Evolutionary conservation across 768 basidiomycete genomes (phyloP), one percentile per base, ranked within the genome.

Genomic region (Amyloporia xantha): DNA sequence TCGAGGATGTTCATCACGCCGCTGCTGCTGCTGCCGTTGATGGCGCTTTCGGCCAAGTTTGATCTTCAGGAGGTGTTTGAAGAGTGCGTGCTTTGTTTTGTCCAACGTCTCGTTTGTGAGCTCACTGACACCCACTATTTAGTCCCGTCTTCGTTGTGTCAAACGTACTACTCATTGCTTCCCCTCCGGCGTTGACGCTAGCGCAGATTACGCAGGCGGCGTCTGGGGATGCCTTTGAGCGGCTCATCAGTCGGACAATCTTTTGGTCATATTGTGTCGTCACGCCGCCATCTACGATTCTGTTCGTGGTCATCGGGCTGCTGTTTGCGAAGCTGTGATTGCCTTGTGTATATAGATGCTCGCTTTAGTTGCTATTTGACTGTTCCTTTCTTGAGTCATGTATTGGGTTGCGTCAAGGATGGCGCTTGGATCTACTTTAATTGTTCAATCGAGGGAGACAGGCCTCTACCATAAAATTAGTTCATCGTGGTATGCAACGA

Each of bases 181-280:
- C 90, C 13, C 91, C 91, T 1, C 88, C 91, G 0, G 92, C 91
- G 28, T 62, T 84, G 60, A 84, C 82, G 17, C 71, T 84, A 21
- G 80, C 82, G 2, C 82, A 88, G 73, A 90, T 93, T 58, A 91
- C 91, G 1, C 86, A 91, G 63, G 84, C 87, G 59, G 86, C 84
- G 1, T 84, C 72, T 0, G 88, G 90, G 2, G 90, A 90, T 59
- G 83, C 89, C 0, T 97, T 98, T 61, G 95, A 97, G 68, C 74
- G 91, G 1, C 75, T 97, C 28, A 86, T 96, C 63, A 85, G 82
- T 51, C 78, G 89, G 46, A 97, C 94, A 0, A 90, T 97, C 51
- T 92, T 92, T 63, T 93, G 91, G 91, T 77, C 85, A 2, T 97
- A 95, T 61, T 92, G 89, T 56, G 68, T 91, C 27, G 70, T 93